Percentiles rank a stretch among this genome's conserved stretches.
Evolutionary conservation across 257 asterid species (phyloP).

Genomic region (Solanum pinnatisectum): DNA sequence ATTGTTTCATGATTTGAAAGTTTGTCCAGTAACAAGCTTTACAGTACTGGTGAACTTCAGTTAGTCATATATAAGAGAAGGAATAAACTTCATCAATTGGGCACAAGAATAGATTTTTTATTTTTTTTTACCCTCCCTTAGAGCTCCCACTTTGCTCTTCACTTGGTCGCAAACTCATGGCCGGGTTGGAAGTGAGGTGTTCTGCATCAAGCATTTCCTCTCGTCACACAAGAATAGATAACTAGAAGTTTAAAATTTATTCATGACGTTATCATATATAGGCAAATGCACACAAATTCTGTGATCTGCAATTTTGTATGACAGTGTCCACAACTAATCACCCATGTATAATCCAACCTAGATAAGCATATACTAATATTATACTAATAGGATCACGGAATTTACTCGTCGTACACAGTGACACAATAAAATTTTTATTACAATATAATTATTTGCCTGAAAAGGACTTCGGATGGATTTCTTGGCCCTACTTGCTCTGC

Average conservation of each 20-base stretch:
- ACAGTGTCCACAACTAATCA: background rate
- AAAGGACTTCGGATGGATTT: background rate
- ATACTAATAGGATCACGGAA: background rate
- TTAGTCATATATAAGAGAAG: background rate
- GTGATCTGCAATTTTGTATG: background rate
- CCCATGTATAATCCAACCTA: background rate
- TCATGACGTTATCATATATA: background rate
- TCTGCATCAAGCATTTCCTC: too few species aligned
- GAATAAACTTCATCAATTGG: background rate
- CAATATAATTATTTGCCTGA: background rate
- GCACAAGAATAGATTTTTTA: background rate
- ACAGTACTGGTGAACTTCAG: background rate
- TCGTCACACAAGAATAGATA: background rate
- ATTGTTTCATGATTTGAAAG: background rate
- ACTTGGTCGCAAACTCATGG: too few species aligned
- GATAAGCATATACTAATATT: background rate
- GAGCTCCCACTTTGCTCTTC: too few species aligned
- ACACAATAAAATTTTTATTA: rapidly evolving
- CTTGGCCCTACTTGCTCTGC: background rate
- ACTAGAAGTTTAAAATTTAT: background rate
- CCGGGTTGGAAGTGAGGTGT: too few species aligned
- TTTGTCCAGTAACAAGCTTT: background rate
- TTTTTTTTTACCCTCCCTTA: too few species aligned
- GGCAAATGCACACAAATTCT: background rate
- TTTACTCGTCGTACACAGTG: background rate